Evolutionary conservation across 352 stramenopile species (phyloP).

Genomic region (Phytophthora nicotianae): DNA sequence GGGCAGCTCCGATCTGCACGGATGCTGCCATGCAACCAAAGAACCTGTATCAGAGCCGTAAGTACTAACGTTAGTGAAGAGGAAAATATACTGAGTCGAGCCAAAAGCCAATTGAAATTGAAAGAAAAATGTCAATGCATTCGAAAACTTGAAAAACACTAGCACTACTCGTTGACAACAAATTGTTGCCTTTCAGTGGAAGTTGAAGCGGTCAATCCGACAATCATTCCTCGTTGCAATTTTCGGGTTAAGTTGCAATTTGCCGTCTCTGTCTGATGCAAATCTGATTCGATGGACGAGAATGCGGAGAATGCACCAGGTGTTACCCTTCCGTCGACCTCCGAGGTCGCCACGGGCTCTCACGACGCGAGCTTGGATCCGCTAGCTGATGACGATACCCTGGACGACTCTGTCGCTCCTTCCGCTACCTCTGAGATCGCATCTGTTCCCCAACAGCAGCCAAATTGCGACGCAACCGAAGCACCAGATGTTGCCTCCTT

Average conservation of each 20-base stretch:
- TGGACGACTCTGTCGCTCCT: not conserved
- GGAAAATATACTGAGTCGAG: not conserved
- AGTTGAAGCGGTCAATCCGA: not conserved
- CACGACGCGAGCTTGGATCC: conserved; percentile 15
- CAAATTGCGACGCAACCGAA: conserved; percentile 39
- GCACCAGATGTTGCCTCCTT: conserved; percentile 5
- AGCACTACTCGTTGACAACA: not conserved
- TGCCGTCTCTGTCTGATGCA: conserved; percentile 10
- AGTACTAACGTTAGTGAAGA: conserved; percentile 1
- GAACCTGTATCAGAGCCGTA: conserved; percentile 20
- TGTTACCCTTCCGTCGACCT: conserved; percentile 1
- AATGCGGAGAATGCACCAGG: not conserved
- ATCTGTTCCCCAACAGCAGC: conserved; percentile 25
- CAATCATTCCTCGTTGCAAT: conserved; percentile 9
- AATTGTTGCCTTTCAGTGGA: not conserved
- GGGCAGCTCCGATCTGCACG: conserved; percentile 36
- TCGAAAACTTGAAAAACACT: not conserved
- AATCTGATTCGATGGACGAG: conserved; percentile 35
- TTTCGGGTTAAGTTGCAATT: conserved; percentile 9
- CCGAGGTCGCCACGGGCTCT: not conserved
- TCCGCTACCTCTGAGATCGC: not conserved
- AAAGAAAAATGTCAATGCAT: not conserved
- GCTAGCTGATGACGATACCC: conserved; percentile 2
- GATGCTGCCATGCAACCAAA: conserved; percentile 22
- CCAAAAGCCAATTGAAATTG: not conserved